Conservation (phyloP, 768 basidiomycete species). For the Cyclocybe aegerita region DNA sequence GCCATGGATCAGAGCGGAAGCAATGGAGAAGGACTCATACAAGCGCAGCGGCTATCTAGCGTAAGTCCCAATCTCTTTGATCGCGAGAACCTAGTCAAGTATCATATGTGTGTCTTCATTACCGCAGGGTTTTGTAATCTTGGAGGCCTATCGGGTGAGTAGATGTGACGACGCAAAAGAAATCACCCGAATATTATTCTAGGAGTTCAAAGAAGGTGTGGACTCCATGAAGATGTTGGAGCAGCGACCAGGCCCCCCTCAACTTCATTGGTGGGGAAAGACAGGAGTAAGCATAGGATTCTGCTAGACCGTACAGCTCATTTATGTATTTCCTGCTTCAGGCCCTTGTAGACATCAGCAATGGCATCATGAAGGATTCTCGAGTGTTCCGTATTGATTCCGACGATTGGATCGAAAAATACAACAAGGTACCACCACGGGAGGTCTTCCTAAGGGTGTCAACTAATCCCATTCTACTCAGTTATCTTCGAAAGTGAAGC, state of each 20-base stretch:
- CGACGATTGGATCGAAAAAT: conserved; percentile 30
- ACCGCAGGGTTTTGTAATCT: conserved; percentile 31
- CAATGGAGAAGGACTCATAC: conserved; percentile 14
- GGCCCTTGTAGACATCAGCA: conserved; percentile 30
- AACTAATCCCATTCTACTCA: conserved; percentile 6
- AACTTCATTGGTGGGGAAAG: conserved; percentile 9
- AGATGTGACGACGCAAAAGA: neutral
- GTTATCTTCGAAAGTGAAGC: conserved; percentile 29
- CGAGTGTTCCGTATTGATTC: conserved; percentile 36
- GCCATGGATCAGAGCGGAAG: conserved; percentile 28
- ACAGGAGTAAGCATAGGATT: conserved; percentile 9
- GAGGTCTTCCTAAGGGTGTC: neutral
- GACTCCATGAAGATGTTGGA: conserved; percentile 22
- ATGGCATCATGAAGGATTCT: conserved; percentile 37
- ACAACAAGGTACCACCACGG: conserved; percentile 29
- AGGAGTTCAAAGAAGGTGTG: conserved; percentile 31
- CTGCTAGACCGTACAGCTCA: neutral
- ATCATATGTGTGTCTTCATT: neutral
- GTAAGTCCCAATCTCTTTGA: conserved; percentile 8
- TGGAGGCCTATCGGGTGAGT: conserved; percentile 28
- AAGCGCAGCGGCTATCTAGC: conserved; percentile 17
- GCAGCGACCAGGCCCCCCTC: conserved; percentile 4
- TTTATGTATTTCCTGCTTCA: conserved; percentile 10
- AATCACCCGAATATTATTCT: neutral
- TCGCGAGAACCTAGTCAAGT: too few relatives aligned